Conservation (phyloP, 2,329 filamentous ascomycete genomes). For the Talaromyces sp. region DNA sequence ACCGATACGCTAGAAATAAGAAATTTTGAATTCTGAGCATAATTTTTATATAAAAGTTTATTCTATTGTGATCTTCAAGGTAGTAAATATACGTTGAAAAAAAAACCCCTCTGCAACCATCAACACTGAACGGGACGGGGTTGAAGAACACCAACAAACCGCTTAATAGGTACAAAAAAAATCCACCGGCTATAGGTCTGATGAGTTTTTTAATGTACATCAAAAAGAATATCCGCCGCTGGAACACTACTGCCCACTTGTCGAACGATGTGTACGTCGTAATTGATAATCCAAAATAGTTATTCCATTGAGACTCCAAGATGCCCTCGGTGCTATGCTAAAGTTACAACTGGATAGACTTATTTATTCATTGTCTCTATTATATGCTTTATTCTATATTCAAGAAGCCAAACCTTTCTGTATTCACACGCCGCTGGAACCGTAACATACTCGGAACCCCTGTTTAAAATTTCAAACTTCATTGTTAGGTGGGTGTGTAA, state of each 20-base stretch:
- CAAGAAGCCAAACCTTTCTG: not conserved
- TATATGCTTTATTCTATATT: not conserved
- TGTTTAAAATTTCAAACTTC: not conserved
- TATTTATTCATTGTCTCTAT: not conserved
- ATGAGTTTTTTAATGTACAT: not conserved
- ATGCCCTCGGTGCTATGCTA: not conserved
- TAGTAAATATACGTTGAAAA: no score
- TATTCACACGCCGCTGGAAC: no score
- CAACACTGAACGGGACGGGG: not conserved
- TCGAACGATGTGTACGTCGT: not conserved
- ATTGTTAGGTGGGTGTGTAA: not conserved
- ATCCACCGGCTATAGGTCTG: not conserved
- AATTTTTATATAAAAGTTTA: no score
- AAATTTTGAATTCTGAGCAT: no score
- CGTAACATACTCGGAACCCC: not conserved
- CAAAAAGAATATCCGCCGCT: not conserved
- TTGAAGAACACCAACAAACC: not conserved
- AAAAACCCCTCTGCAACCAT: no score
- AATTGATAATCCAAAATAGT: not conserved
- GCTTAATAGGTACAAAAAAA: not conserved
- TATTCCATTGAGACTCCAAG: not conserved
- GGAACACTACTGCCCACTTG: not conserved
- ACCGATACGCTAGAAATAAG: not conserved
- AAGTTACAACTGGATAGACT: not conserved
- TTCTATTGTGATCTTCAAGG: no score